Conservation (phyloP, 2,329 filamentous ascomycete species). For the Aspergillus proliferans region DNA sequence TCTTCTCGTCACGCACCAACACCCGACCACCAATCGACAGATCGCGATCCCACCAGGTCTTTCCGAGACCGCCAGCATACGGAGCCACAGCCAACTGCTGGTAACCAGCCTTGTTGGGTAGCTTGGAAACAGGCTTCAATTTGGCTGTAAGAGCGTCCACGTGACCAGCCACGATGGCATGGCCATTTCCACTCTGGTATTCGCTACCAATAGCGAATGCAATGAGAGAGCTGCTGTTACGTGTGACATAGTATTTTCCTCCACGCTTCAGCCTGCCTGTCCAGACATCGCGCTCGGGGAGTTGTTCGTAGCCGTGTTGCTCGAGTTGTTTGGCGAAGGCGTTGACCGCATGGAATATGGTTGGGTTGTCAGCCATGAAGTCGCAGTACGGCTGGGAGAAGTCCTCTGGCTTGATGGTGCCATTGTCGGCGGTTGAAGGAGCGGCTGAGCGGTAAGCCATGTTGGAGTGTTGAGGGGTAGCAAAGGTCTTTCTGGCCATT, state of each 20-base stretch:
- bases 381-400: slow-evolving; percentile 81
- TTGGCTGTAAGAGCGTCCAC: slow-evolving; percentile 87
- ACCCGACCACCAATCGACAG: slow-evolving; percentile 85
- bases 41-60: slow-evolving; percentile 96
- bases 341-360: slow-evolving; percentile 82
- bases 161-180: slow-evolving; percentile 84
- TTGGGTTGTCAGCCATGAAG: slow-evolving; percentile 85
- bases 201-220: slow-evolving; percentile 76
- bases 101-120: slow-evolving; percentile 79
- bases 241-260: slow-evolving; percentile 81
- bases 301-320: slow-evolving; percentile 65
- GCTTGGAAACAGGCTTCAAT: slow-evolving; percentile 82
- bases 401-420: slow-evolving; percentile 42
- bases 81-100: slow-evolving; percentile 85
- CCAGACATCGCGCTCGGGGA: slow-evolving; percentile 76
- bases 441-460: slow-evolving; percentile 24
- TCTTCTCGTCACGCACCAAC: slow-evolving; percentile 65
- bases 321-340: slow-evolving; percentile 69
- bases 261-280: slow-evolving; percentile 62
- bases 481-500: slow-evolving; percentile 28
- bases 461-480: slow-evolving; percentile 21
- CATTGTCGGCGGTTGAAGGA: slow-evolving; percentile 8
- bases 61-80: slow-evolving; percentile 80
- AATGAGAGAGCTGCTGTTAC: slow-evolving; percentile 80
- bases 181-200: slow-evolving; percentile 78